Base-by-base conservation (phyloP, 148 eudicot species). In the Vaccinium corymbosum region DNA sequence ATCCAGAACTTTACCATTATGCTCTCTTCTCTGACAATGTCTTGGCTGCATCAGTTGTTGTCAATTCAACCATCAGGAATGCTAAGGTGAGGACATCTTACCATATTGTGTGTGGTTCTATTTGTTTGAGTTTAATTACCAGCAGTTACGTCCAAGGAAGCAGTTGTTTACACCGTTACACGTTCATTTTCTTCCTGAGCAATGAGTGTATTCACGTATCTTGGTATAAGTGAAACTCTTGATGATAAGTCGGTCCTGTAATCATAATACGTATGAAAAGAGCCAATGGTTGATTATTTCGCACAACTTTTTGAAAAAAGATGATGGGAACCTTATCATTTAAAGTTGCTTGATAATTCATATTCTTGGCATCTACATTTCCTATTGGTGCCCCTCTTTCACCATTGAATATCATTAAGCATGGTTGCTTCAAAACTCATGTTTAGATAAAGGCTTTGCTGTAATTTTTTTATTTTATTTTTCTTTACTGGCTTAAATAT, bases 21-120 rank as follows among this genome's bases (percentile, higher is more conserved):
- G 98, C 98, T 13, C 93, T 94, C 78, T 94, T 94, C 89, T 94
- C 98, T 74, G 95, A 93, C 83, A 93, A 93, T 86, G 95, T 93
- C 53, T 87, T 93, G 84, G 95, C 95, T 84, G 94, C 98, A 74
- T 93, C 98, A 17, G 98, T 94, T 20, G 98, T 94, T 48, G 98
- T 94, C 82, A 94, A 93, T 86, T 94, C 98, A 81, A 89, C 98
- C 57, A 84, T 94, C 71, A 68, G 85, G 87, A 91, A 94, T 89
- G 97, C 98, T 56, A 94, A 94, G 97, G 96, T 93, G 86, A 56
- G 68, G 68, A 73, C 46, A 42, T 32, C 27, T 15, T 50, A 66
- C 52, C 50, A 38, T 14, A 19, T 85, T 68, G 56, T 1, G 22
- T 48, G 62, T 52, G 6, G 50, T 20, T 71, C 56, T 53, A 8